Evolutionary conservation across 2,329 filamentous ascomycete species (phyloP).

Genomic region (Diaporthe nobilis): DNA sequence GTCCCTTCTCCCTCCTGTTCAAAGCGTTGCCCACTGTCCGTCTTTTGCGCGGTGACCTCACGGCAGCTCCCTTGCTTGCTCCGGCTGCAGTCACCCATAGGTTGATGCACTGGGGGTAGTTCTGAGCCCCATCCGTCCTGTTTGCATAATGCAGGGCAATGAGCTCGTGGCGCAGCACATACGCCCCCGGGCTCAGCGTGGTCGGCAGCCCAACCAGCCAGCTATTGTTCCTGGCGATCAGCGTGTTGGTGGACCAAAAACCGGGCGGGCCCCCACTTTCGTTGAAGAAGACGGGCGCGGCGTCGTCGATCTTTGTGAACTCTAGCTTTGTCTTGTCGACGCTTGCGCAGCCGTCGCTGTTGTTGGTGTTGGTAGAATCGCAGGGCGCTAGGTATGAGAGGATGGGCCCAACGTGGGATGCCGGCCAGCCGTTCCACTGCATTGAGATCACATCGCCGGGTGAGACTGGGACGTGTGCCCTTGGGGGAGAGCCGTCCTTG

Average conservation of each 20-base stretch:
- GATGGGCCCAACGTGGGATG: constrained; percentile 61
- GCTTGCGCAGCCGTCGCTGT: constrained; percentile 54
- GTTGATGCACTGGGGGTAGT: constrained; percentile 51
- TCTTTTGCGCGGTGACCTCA: not conserved
- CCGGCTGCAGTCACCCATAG: constrained; percentile 46
- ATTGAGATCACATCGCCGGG: constrained; percentile 70
- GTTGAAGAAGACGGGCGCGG: constrained; percentile 50
- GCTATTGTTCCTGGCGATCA: constrained; percentile 68
- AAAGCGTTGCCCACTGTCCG: constrained; percentile 25
- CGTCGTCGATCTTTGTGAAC: constrained; percentile 61
- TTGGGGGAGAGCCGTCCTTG: constrained; percentile 65
- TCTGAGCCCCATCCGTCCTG: constrained; percentile 47
- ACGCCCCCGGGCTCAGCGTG: constrained; percentile 60
- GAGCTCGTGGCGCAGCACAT: constrained; percentile 68
- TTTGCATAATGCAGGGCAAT: constrained; percentile 55
- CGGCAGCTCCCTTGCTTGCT: not conserved
- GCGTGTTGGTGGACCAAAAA: constrained; percentile 58
- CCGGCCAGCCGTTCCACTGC: constrained; percentile 75
- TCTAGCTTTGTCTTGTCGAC: constrained; percentile 56
- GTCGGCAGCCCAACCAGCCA: constrained; percentile 62
- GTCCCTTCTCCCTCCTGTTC: constrained; percentile 1
- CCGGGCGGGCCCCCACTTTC: constrained; percentile 43
- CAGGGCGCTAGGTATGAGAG: constrained; percentile 58
- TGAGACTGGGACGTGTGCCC: constrained; percentile 65
- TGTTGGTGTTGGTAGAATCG: constrained; percentile 29